phyloP scores from a whole-genome alignment of 2,329 filamentous ascomycete species.

The Macrophomina tecta region DNA sequence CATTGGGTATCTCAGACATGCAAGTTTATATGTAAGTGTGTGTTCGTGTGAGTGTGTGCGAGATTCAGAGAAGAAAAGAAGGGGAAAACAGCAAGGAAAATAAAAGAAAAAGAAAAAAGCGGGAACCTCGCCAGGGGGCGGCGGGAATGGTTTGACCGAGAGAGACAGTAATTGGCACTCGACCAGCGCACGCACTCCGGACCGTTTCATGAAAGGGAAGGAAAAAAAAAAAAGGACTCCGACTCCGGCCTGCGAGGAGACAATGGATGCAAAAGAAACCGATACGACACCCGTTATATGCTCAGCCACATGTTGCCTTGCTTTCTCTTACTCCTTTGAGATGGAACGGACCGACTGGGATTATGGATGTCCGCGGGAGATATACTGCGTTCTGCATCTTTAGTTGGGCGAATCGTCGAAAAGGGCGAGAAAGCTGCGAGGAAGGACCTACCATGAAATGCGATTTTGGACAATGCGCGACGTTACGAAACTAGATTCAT shows the following conservation, averaged over 20 bases:
- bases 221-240: background rate
- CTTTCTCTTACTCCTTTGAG: background rate
- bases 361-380: background rate
- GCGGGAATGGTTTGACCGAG: background rate
- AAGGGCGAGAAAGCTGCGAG: background rate
- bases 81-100: background rate
- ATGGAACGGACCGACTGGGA: background rate
- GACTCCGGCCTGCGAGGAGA: slow-evolving; percentile 7
- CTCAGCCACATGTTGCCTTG: background rate
- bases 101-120: no score
- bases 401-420: background rate
- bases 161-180: background rate
- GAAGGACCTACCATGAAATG: background rate
- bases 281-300: background rate
- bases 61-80: background rate
- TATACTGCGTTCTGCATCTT: background rate
- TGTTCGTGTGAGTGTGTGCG: background rate
- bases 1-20: slow-evolving; percentile 24
- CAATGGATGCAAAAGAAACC: background rate
- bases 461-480: background rate
- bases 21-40: background rate
- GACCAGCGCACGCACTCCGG: background rate
- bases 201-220: background rate
- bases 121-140: background rate
- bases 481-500: background rate